phyloP scores from a whole-genome alignment of 305 asterid species.

The Fraxinus nigra region DNA sequence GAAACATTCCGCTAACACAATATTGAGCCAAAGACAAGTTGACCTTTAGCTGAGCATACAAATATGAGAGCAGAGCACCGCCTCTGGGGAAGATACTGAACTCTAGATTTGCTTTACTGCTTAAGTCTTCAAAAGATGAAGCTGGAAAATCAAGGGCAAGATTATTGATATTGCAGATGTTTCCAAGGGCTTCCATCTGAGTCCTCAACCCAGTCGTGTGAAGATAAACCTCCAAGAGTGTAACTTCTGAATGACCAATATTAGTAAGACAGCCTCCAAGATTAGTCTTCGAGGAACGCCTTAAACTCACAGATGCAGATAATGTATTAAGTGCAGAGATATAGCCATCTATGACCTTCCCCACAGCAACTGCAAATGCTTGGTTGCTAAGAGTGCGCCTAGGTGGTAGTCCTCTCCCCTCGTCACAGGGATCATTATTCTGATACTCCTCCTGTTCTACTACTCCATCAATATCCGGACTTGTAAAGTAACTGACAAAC shows the following conservation, averaged over 20 bases:
- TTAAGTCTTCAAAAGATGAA: constrained; percentile 54
- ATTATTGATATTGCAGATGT: constrained; percentile 71
- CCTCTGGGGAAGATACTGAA: constrained; percentile 69
- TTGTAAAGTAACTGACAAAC: constrained; percentile 63
- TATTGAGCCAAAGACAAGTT: constrained; percentile 24
- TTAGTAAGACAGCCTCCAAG: constrained; percentile 73
- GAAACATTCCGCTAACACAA: constrained; percentile 17
- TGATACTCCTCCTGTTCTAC: constrained; percentile 32
- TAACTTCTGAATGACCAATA: constrained; percentile 72
- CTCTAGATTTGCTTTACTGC: constrained; percentile 50
- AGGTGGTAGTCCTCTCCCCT: constrained; percentile 21
- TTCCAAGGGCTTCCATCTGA: constrained; percentile 92
- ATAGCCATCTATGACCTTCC: constrained; percentile 74
- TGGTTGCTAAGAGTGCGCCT: constrained; percentile 70
- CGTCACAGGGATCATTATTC: constrained; percentile 30
- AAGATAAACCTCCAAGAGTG: constrained; percentile 82
- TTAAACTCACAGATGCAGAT: constrained; percentile 67
- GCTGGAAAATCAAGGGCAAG: constrained; percentile 52
- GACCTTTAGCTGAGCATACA: constrained; percentile 88
- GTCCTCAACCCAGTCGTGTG: constrained; percentile 74
- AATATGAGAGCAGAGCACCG: constrained; percentile 76
- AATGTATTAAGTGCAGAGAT: constrained; percentile 71
- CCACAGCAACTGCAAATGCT: constrained; percentile 90
- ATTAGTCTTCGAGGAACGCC: constrained; percentile 50
- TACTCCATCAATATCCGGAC: constrained; percentile 38